Evolutionary conservation across 2,329 filamentous ascomycete genomes (phyloP).

Genomic region (Hymenoscyphus scutula): DNA sequence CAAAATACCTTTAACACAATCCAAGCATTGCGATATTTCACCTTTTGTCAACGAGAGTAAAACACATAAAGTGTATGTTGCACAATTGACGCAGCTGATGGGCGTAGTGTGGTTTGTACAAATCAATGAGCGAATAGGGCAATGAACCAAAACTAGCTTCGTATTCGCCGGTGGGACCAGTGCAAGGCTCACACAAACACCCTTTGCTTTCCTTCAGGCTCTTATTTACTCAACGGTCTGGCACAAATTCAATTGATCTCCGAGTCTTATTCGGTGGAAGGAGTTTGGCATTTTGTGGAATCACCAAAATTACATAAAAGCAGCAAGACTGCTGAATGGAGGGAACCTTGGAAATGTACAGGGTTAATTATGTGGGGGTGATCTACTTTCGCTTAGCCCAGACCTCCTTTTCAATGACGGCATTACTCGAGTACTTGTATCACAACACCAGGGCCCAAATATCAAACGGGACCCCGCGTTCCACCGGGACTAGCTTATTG

Average conservation of each 20-base stretch:
- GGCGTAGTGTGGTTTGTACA: not conserved
- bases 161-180: no score
- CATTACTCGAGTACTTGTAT: not conserved
- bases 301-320: not conserved
- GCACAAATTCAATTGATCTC: no score
- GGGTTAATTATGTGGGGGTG: not conserved
- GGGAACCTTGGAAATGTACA: not conserved
- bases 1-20: not conserved
- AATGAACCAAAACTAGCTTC: not conserved
- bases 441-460: not conserved
- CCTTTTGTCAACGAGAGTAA: not conserved
- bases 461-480: not conserved
- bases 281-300: not conserved
- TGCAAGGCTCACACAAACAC: not conserved
- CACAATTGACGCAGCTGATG: not conserved
- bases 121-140: not conserved
- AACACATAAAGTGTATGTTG: not conserved
- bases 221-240: not conserved
- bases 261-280: no score
- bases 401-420: not conserved
- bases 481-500: not conserved
- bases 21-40: not conserved
- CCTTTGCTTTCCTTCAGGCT: not conserved
- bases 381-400: not conserved
- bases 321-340: not conserved